A percentile compares a stretch with the other conserved stretches of the same genome.
Evolutionary conservation across 495 filamentous ascomycete genomes (phyloP).

Genomic region (Achaetomiella virescens): DNA sequence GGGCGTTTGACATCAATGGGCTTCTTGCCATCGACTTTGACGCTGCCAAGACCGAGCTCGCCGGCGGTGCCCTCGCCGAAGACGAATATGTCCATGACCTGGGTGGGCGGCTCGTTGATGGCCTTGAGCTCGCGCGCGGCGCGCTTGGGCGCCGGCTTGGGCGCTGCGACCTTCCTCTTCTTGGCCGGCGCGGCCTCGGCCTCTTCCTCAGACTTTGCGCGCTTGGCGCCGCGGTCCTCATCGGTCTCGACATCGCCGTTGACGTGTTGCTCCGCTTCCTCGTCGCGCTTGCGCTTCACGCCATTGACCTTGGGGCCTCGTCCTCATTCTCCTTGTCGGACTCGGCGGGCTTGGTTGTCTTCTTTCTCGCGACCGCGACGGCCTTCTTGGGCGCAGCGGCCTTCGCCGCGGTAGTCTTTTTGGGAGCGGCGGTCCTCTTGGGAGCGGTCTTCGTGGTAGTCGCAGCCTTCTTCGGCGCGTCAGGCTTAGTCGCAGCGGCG

Average conservation of each 20-base stretch:
- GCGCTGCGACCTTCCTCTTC: constrained; percentile 16
- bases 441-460: constrained; percentile 27
- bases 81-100: constrained; percentile 46
- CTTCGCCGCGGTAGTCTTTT: constrained; percentile 25
- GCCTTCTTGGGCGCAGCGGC: constrained; percentile 25
- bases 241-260: constrained; percentile 4
- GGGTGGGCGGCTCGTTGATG: constrained; percentile 39
- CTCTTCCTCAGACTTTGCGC: constrained; percentile 15
- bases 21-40: constrained; percentile 42
- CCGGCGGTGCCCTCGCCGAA: constrained; percentile 51
- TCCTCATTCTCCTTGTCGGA: constrained; percentile 33
- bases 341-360: constrained; percentile 19
- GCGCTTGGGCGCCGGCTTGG: constrained; percentile 14
- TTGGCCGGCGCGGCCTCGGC: background rate
- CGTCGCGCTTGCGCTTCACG: constrained; percentile 23
- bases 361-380: background rate
- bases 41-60: constrained; percentile 48
- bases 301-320: constrained; percentile 14
- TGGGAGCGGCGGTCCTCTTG: constrained; percentile 31
- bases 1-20: constrained; percentile 52
- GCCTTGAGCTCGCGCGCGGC: constrained; percentile 16
- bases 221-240: constrained; percentile 10
- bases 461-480: constrained; percentile 24
- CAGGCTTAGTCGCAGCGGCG: constrained; percentile 29
- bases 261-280: constrained; percentile 11